Evolutionary conservation across 495 filamentous ascomycete species (phyloP).

Genomic region (Daldinia vernicosa): DNA sequence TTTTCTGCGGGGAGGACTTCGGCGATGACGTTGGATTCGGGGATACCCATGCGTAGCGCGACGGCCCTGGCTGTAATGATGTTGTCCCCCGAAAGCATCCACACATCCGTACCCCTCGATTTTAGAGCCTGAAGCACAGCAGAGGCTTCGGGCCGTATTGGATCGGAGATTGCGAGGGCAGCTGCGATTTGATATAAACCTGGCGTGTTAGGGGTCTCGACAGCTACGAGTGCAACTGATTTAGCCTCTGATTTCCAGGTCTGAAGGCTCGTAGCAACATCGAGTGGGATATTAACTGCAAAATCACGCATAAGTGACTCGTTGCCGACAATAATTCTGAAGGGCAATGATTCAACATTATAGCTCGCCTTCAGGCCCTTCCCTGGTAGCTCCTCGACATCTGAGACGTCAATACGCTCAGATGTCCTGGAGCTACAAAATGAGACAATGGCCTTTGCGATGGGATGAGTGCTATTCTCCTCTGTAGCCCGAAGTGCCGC

Average conservation of each 20-base stretch:
- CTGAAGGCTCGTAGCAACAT: conserved; percentile 59
- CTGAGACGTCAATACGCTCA: conserved; percentile 50
- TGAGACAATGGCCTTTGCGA: conserved; percentile 80
- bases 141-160: conserved; percentile 78
- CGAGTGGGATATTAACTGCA: conserved; percentile 44
- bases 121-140: conserved; percentile 73
- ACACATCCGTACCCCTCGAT: conserved; percentile 72
- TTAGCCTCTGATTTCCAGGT: conserved; percentile 76
- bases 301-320: conserved; percentile 72
- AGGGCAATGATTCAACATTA: conserved; percentile 49
- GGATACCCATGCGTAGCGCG: conserved; percentile 80
- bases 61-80: conserved; percentile 76
- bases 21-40: conserved; percentile 78
- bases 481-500: conserved; percentile 73
- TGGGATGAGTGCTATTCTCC: conserved; percentile 84
- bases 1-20: conserved; percentile 88
- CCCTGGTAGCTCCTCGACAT: conserved; percentile 79
- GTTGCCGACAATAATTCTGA: conserved; percentile 84
- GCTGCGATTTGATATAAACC: conserved; percentile 50
- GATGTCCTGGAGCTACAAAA: conserved; percentile 65
- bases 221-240: conserved; percentile 75
- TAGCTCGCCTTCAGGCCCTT: conserved; percentile 82
- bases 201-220: conserved; percentile 37
- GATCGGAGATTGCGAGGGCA: conserved; percentile 71
- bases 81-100: conserved; percentile 94